Evolutionary conservation across 371 early-diverging fungal species (phyloP).

Genomic region (Coemansia sp.): DNA sequence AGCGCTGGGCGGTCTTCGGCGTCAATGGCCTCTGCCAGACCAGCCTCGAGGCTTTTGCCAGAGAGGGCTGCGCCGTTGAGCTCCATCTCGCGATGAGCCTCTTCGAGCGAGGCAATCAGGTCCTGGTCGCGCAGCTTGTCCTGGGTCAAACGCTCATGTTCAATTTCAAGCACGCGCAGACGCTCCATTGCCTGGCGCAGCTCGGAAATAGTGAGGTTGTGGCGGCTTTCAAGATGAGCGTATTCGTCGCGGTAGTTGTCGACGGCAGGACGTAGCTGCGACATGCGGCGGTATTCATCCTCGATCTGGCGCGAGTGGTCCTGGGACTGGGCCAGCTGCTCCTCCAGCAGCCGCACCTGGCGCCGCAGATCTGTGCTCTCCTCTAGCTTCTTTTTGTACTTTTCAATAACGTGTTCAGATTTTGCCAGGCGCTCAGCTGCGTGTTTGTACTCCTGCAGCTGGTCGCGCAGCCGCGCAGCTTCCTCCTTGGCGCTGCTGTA

Average conservation of each 20-base stretch:
- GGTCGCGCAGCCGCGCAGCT: constrained; percentile 73
- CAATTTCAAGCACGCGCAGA: constrained; percentile 55
- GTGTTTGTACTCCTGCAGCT: constrained; percentile 86
- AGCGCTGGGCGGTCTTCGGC: constrained; percentile 59
- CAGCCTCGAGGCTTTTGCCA: constrained; percentile 36
- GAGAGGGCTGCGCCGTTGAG: constrained; percentile 53
- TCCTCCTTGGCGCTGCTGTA: constrained; percentile 64
- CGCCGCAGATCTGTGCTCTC: constrained; percentile 77
- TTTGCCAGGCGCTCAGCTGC: constrained; percentile 86
- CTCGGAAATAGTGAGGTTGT: constrained; percentile 65
- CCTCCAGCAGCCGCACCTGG: constrained; percentile 76
- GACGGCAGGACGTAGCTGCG: constrained; percentile 75
- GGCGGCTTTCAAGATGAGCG: constrained; percentile 69
- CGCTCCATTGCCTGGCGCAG: constrained; percentile 75
- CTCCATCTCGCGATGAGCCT: constrained; percentile 79
- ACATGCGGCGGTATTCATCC: constrained; percentile 81
- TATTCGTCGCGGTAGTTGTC: constrained; percentile 87
- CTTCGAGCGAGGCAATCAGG: constrained; percentile 75
- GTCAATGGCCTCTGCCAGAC: constrained; percentile 57
- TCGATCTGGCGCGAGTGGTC: constrained; percentile 74
- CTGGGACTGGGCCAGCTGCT: constrained; percentile 63
- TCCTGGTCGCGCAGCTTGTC: constrained; percentile 70
- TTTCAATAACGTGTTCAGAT: constrained; percentile 89
- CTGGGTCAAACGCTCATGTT: constrained; percentile 62
- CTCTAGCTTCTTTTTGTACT: constrained; percentile 92